A percentile compares a stretch with the other conserved stretches of the same genome.
Conservation (phyloP, 2,329 filamentous ascomycete species). For the Calonectria multiphialidica region DNA sequence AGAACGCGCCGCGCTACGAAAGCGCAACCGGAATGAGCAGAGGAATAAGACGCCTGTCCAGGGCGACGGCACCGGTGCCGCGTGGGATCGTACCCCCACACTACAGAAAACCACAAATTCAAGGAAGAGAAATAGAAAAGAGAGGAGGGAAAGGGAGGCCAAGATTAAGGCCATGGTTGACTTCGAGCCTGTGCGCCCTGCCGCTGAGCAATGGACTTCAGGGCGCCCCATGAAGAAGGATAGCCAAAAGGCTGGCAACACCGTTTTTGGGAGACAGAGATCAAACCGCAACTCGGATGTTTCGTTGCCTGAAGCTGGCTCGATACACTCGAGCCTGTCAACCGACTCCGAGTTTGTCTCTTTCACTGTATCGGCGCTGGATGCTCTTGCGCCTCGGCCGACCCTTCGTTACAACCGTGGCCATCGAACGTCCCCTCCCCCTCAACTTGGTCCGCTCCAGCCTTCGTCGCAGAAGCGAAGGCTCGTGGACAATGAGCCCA, state of each 20-base stretch:
- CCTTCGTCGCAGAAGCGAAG: conserved; percentile 65
- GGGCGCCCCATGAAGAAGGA: conserved; percentile 72
- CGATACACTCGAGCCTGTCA: conserved; percentile 82
- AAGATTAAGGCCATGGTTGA: conserved; percentile 89
- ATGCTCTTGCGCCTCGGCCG: conserved; percentile 86
- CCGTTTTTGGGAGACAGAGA: conserved; percentile 62
- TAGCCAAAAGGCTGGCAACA: conserved; percentile 74
- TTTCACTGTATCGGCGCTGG: conserved; percentile 84
- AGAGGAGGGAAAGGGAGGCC: conserved; percentile 84
- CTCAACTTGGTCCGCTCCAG: conserved; percentile 59
- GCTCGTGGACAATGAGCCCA: conserved; percentile 62
- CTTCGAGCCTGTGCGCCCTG: conserved; percentile 73
- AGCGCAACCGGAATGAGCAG: conserved; percentile 37
- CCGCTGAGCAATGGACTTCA: conserved; percentile 69
- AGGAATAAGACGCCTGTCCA: conserved; percentile 25
- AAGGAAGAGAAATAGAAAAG: conserved; percentile 78
- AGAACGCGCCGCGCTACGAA: conserved; percentile 32
- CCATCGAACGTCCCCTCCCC: conserved; percentile 66
- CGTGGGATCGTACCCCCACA: conserved; percentile 57
- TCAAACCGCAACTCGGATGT: conserved; percentile 77
- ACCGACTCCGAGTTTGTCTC: conserved; percentile 78
- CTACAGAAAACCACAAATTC: conserved; percentile 73
- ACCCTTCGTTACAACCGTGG: conserved; percentile 81
- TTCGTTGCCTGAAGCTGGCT: conserved; percentile 80
- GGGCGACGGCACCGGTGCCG: conserved; percentile 24